Conservation (phyloP, 2,329 filamentous ascomycete genomes). For the Orbilia quercus region DNA sequence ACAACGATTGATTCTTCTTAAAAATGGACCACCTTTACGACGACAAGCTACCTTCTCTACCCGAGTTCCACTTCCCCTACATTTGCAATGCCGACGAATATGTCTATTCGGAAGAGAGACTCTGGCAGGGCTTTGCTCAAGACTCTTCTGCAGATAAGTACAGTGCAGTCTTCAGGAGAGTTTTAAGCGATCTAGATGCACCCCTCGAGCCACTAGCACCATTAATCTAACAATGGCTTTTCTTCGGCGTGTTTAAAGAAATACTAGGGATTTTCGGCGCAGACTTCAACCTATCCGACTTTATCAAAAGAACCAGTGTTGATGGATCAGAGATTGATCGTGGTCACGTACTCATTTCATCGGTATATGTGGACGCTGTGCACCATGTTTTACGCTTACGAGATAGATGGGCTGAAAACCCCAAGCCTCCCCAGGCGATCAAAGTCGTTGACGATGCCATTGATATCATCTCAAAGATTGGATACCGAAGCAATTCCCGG, state of each 20-base stretch:
- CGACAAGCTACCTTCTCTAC: no score
- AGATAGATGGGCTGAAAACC: not conserved
- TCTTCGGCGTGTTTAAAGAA: constrained; percentile 4
- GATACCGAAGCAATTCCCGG: not conserved
- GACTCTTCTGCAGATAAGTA: no score
- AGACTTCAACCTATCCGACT: not conserved
- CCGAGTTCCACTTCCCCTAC: no score
- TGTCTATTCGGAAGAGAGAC: no score
- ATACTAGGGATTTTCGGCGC: not conserved
- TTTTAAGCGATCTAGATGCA: not conserved
- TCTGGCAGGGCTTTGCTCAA: no score
- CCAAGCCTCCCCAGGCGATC: not conserved
- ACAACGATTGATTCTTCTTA: no score
- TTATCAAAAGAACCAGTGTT: no score
- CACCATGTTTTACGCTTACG: not conserved
- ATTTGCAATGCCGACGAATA: no score
- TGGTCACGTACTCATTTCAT: not conserved
- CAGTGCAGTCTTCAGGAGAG: no score
- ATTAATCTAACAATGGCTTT: constrained; percentile 1
- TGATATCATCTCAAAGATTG: not conserved
- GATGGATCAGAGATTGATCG: not conserved
- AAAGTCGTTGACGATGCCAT: not conserved
- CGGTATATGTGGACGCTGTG: not conserved
- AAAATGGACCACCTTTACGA: no score
- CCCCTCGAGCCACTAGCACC: not conserved